Conservation (phyloP, 2,329 filamentous ascomycete genomes). For the Mollisia scopiformis region DNA sequence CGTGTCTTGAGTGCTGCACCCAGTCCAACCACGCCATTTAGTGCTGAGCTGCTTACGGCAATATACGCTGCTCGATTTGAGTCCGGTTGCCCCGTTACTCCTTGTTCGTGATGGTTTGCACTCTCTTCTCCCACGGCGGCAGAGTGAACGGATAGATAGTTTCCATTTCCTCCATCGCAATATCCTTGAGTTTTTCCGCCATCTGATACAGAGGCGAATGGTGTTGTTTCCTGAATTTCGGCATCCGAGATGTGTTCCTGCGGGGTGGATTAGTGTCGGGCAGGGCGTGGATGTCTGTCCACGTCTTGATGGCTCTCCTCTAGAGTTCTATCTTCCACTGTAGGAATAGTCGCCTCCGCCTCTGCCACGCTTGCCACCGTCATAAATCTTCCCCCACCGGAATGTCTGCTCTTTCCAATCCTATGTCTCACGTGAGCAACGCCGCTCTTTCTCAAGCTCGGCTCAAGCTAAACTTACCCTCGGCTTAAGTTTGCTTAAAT, state of each 20-base stretch:
- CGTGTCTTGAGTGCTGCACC: background rate
- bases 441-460: too few species aligned
- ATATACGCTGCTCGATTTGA: slow-evolving; percentile 4
- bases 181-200: background rate
- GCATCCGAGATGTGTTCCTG: background rate
- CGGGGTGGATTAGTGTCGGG: background rate
- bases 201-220: background rate
- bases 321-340: background rate
- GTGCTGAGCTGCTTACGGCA: slow-evolving; percentile 1
- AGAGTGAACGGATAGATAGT: background rate
- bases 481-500: too few species aligned
- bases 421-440: too few species aligned
- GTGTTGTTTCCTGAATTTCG: background rate
- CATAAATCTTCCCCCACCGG: background rate
- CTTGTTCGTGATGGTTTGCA: slow-evolving; percentile 6
- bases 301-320: background rate
- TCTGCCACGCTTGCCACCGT: background rate
- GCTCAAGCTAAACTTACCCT: too few species aligned
- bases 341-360: background rate
- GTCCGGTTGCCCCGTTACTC: slow-evolving; percentile 2
- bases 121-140: background rate
- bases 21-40: slow-evolving; percentile 1
- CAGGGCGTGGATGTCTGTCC: background rate
- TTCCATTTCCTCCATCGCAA: background rate
- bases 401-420: too few species aligned